Conservation (phyloP, 148 eudicot species). For the Limonium bicolor region DNA sequence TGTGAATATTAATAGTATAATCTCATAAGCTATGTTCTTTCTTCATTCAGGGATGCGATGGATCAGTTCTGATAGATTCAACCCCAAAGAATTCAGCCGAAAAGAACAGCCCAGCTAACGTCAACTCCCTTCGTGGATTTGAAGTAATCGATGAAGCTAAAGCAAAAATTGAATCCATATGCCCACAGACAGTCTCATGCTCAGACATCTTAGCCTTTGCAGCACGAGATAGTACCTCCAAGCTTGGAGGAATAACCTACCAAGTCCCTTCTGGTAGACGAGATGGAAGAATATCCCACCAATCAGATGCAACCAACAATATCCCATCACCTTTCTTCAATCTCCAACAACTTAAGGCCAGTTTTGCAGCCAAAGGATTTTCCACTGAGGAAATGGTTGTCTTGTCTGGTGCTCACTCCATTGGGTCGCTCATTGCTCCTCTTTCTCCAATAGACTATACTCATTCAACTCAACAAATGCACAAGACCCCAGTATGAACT, state of each 20-base stretch:
- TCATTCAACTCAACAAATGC: not conserved
- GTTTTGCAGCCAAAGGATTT: conserved; percentile 17
- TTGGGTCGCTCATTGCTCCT: conserved; percentile 18
- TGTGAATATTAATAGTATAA: too few species aligned
- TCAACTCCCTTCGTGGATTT: conserved; percentile 16
- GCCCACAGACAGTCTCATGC: conserved; percentile 25
- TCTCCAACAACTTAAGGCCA: conserved; percentile 6
- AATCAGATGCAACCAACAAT: conserved; percentile 6
- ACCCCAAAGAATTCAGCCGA: conserved; percentile 8
- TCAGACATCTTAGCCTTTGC: conserved; percentile 33
- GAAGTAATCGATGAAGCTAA: conserved; percentile 26
- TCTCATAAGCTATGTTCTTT: not conserved
- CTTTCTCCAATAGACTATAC: conserved; percentile 16
- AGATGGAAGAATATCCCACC: conserved; percentile 19
- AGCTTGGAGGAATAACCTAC: conserved; percentile 12
- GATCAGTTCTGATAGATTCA: conserved; percentile 15
- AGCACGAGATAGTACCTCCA: conserved; percentile 23
- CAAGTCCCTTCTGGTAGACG: conserved; percentile 21
- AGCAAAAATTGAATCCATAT: conserved; percentile 11
- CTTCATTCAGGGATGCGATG: conserved; percentile 26
- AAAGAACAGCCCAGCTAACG: conserved; percentile 9
- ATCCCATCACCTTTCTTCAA: conserved; percentile 15
- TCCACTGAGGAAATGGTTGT: conserved; percentile 25
- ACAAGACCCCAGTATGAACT: conserved; percentile 18
- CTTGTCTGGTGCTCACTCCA: conserved; percentile 32